Evolutionary conservation across 495 filamentous ascomycete species (phyloP).

Genomic region (Penicillium longicatenatum): DNA sequence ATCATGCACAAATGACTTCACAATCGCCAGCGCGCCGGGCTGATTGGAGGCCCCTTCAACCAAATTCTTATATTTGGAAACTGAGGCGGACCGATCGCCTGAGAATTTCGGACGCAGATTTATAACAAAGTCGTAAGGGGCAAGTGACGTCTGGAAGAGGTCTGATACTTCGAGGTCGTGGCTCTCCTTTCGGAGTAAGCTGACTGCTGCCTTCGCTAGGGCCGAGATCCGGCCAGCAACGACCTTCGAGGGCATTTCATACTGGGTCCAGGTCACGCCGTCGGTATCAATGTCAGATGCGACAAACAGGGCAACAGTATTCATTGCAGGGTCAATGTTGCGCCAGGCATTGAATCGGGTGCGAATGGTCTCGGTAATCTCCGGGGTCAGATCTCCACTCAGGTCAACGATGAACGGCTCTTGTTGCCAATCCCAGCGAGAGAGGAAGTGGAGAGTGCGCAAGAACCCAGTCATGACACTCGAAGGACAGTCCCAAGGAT

Average conservation of each 20-base stretch:
- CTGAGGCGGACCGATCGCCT: conserved; percentile 23
- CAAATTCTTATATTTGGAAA: conserved; percentile 74
- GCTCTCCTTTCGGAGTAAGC: conserved; percentile 57
- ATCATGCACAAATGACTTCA: conserved; percentile 57
- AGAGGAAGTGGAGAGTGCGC: conserved; percentile 72
- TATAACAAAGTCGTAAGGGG: conserved; percentile 84
- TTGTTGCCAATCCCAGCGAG: conserved; percentile 88
- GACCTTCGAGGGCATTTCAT: conserved; percentile 70
- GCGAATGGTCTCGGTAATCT: conserved; percentile 57
- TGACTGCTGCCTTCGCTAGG: conserved; percentile 72
- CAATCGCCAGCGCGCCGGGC: conserved; percentile 38
- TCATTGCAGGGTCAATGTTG: conserved; percentile 85
- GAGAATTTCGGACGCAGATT: conserved; percentile 58
- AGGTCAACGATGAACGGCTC: conserved; percentile 82
- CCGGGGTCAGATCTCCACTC: conserved; percentile 53
- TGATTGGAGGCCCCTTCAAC: conserved; percentile 19
- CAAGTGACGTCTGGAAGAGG: conserved; percentile 68
- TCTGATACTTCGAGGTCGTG: conserved; percentile 55
- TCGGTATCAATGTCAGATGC: conserved; percentile 76
- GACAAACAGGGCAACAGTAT: conserved; percentile 76
- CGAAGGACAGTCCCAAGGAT: conserved; percentile 78
- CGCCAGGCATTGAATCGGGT: conserved; percentile 75
- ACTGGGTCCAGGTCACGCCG: conserved; percentile 79
- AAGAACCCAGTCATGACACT: conserved; percentile 81
- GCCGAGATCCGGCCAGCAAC: conserved; percentile 81